phyloP scores from a whole-genome alignment of 2,329 filamentous ascomycete genomes.

The Pseudogymnoascus sp. region DNA sequence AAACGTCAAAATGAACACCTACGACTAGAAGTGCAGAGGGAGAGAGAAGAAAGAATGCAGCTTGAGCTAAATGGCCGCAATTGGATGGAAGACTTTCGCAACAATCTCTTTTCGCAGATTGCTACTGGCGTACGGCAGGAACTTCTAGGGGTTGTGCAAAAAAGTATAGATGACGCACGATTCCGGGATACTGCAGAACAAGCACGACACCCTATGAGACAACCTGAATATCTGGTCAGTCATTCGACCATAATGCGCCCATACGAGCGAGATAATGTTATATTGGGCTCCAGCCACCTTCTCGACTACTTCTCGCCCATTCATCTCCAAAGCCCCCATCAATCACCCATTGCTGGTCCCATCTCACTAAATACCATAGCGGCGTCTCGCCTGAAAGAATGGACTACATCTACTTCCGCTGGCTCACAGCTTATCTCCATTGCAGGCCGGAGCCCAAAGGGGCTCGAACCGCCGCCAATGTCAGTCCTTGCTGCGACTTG shows the following conservation, averaged over 20 bases:
- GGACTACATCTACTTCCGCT: not conserved
- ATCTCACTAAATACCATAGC: not conserved
- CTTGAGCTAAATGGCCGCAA: not conserved
- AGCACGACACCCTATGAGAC: not conserved
- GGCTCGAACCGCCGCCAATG: conserved; percentile 7
- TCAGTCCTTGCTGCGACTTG: conserved; percentile 9
- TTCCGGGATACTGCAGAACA: too few species aligned
- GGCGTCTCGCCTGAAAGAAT: conserved; percentile 5
- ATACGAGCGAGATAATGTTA: conserved; percentile 5
- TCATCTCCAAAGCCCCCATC: not conserved
- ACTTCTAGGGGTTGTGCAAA: not conserved
- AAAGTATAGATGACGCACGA: not conserved
- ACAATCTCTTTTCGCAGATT: not conserved
- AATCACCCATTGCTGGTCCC: not conserved
- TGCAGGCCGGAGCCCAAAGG: not conserved
- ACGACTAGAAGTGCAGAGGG: not conserved
- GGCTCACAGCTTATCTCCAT: not conserved
- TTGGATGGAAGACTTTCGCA: not conserved
- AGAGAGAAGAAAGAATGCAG: not conserved
- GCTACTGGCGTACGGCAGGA: not conserved
- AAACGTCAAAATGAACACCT: not conserved
- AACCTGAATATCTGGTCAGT: not conserved
- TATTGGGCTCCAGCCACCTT: conserved; percentile 3
- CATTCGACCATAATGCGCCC: not conserved
- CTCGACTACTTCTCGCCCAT: not conserved